These are phyloP conservation scores for Pseudomonodictys pantanalensis DNA, from an alignment of 495 filamentous ascomycete genomes.

Conservation along the genomic window DNA sequence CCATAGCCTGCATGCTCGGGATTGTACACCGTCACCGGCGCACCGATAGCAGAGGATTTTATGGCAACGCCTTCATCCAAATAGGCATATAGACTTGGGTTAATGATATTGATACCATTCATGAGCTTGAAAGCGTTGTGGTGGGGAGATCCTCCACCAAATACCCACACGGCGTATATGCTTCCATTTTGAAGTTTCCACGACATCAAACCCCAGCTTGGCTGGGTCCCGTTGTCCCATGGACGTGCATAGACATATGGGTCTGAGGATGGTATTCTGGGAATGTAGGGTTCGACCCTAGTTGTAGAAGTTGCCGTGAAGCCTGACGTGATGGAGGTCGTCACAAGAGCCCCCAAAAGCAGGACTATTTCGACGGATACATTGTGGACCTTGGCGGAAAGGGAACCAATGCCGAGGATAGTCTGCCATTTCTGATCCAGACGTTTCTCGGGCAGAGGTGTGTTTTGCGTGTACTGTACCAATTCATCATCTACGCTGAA, in stretches of 20 bases:
- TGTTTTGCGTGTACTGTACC: not conserved
- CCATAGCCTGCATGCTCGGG: not conserved
- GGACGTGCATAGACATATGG: not conserved
- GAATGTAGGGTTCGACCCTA: not conserved
- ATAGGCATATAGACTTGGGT: not conserved
- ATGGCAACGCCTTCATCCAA: no score
- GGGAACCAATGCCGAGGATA: not conserved
- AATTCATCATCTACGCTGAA: not conserved
- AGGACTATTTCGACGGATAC: not conserved
- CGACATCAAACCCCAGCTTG: not conserved
- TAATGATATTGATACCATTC: not conserved
- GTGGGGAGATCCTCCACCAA: not conserved
- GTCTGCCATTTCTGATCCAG: conserved; percentile 1
- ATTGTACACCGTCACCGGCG: not conserved
- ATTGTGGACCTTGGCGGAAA: not conserved
- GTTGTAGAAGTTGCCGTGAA: not conserved
- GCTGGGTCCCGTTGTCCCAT: not conserved
- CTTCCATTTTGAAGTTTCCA: not conserved
- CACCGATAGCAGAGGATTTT: not conserved
- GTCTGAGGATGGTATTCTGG: not conserved
- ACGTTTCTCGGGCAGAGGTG: not conserved
- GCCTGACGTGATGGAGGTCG: not conserved
- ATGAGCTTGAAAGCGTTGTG: not conserved
- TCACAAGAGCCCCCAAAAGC: not conserved
- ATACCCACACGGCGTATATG: conserved; percentile 1